Evolutionary conservation across 1,139 yeast genomes (phyloP), one percentile per base, ranked within the genome.

Genomic region (Taphrina populina): DNA sequence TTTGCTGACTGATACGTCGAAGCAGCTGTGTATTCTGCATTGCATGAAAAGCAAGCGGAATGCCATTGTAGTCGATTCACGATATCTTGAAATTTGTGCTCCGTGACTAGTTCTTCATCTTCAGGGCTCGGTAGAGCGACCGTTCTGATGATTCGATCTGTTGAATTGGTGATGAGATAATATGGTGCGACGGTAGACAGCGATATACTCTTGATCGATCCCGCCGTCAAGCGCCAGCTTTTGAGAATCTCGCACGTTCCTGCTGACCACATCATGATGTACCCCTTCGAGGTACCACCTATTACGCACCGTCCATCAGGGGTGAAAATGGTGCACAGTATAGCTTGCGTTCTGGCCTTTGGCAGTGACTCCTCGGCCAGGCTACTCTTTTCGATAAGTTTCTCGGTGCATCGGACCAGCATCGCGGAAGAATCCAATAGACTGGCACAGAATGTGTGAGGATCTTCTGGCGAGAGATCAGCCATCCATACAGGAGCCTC

Each of bases 61-160:
- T 88, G 88, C 96, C 96, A 90, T 66, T 88, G 95, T 46, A 88
- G 73, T 60, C 85, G 73, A 69, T 88, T 90, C 41, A 90, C 95
- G 55, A 87, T 88, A 68, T 90, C 96, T 67, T 88, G 96, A 66
- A 88, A 90, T 66, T 81, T 83, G 68, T 86, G 94, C 62, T 83
- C 90, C 2, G 83, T 73, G 56, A 83, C 88, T 59, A 83, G 67
- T 57, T 46, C 56, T 8, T 40, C 51, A 33, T 34, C 47, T 23
- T 15, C 43, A 19, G 52, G 33, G 10, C 35, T 21, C 21, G 55
- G 59, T 29, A 52, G 21, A 73, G 72, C 45, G 80, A 72, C 64
- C 86, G 95, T 58, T 7, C 96, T 74, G 24, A 90, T 83, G 13
- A 87, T 79, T 57, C 96, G 72, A 70, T 90, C 98, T 2, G 94